Evolutionary conservation across 176 grass and related monocot genomes (phyloP).

Genomic region (Zizania latifolia): DNA sequence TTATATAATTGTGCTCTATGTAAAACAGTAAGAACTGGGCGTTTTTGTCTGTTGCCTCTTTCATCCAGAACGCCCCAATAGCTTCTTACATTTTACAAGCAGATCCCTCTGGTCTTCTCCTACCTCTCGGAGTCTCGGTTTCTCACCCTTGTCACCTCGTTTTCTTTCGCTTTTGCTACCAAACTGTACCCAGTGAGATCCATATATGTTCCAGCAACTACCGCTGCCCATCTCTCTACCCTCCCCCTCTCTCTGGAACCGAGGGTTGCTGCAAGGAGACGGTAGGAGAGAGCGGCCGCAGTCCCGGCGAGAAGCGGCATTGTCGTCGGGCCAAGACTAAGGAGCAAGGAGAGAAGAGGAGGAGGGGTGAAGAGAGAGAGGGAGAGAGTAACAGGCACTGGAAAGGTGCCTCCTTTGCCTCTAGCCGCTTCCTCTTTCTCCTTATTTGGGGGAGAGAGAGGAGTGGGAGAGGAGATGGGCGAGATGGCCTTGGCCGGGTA

Average conservation of each 20-base stretch:
- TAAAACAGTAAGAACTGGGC: not conserved
- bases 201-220: slow-evolving; percentile 39
- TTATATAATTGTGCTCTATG: not conserved
- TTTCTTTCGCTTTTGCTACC: slow-evolving; percentile 24
- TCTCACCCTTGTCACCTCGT: slow-evolving; percentile 29
- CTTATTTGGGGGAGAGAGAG: slow-evolving; percentile 11
- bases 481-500: slow-evolving; percentile 50
- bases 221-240: slow-evolving; percentile 17
- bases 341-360: slow-evolving; percentile 4
- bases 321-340: slow-evolving; percentile 13
- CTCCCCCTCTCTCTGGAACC: slow-evolving; percentile 19
- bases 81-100: slow-evolving; percentile 13
- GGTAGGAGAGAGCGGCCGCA: not conserved
- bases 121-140: slow-evolving; percentile 26
- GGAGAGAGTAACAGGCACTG: not conserved
- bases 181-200: slow-evolving; percentile 44
- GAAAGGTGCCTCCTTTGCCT: slow-evolving; percentile 8
- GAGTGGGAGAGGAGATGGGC: slow-evolving; percentile 37
- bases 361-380: not conserved
- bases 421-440: slow-evolving; percentile 28
- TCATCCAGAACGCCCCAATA: not conserved
- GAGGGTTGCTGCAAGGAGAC: slow-evolving; percentile 13
- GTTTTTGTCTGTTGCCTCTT: slow-evolving; percentile 16
- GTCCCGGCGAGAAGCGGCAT: not conserved
- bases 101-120: slow-evolving; percentile 17